A percentile compares a stretch with the other conserved stretches of the same genome.
Evolutionary conservation across 1,139 yeast genomes (phyloP).

Genomic region (Scheffersomyces stambukii): DNA sequence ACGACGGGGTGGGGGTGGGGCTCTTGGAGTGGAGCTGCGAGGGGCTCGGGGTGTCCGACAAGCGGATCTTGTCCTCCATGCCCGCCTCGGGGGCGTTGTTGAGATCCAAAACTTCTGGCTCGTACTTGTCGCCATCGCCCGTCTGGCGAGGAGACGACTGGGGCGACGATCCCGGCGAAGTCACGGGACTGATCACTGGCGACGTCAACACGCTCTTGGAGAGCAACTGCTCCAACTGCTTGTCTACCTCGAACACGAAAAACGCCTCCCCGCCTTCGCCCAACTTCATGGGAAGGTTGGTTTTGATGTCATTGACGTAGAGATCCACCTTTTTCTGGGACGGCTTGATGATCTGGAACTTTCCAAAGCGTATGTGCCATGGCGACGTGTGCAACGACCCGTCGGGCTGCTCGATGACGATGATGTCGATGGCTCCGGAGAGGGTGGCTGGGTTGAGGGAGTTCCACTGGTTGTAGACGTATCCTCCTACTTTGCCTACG

Average conservation of each 20-base stretch:
- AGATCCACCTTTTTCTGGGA: constrained; percentile 92
- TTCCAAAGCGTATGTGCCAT: constrained; percentile 94
- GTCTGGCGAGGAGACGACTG: constrained; percentile 2
- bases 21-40: constrained; percentile 15
- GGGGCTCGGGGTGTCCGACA: constrained; percentile 17
- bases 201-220: constrained; percentile 83
- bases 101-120: constrained; percentile 33
- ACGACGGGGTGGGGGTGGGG: constrained; percentile 20
- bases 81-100: constrained; percentile 21
- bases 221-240: constrained; percentile 48
- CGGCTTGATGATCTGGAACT: constrained; percentile 89
- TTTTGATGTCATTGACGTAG: constrained; percentile 74
- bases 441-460: constrained; percentile 94
- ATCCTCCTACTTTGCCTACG: constrained; percentile 92
- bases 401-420: constrained; percentile 89
- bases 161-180: constrained; percentile 58
- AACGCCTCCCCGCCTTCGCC: constrained; percentile 99
- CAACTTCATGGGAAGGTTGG: constrained; percentile 89
- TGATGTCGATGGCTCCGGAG: constrained; percentile 95
- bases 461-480: constrained; percentile 95
- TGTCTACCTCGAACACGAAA: constrained; percentile 87
- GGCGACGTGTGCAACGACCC: constrained; percentile 88
- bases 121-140: constrained; percentile 9
- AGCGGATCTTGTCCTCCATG: constrained; percentile 25
- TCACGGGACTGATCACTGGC: constrained; percentile 81